A percentile compares a stretch with the other conserved stretches of the same genome.
Conservation (phyloP, 306 rosid genomes). For the Cercis canadensis region DNA sequence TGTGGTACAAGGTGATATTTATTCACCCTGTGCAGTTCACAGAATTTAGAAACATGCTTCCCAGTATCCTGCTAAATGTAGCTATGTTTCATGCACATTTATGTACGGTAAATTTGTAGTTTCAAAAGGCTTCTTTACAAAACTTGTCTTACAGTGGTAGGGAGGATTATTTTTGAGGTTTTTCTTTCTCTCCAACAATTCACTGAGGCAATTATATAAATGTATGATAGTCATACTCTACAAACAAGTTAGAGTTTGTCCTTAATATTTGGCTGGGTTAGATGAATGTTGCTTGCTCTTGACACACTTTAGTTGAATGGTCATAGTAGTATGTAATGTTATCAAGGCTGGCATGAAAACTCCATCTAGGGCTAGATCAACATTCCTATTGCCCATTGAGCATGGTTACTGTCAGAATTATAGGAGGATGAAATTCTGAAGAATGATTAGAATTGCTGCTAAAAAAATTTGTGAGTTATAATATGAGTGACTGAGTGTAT, state of each 20-base stretch:
- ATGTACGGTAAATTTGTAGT: too few relatives aligned
- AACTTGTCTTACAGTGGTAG: neutral
- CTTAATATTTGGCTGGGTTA: neutral
- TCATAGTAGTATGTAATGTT: neutral
- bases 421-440: neutral
- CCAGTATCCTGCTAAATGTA: neutral
- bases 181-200: slow-evolving; percentile 15
- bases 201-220: slow-evolving; percentile 7
- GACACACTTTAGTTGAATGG: slow-evolving; percentile 19
- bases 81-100: too few relatives aligned
- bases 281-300: slow-evolving; percentile 2
- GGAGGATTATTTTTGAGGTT: neutral
- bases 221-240: slow-evolving; percentile 17
- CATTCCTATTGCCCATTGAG: neutral
- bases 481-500: neutral
- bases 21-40: slow-evolving; percentile 16
- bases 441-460: neutral
- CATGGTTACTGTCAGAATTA: neutral
- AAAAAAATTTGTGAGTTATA: neutral
- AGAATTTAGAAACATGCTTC: neutral
- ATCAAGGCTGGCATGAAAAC: neutral
- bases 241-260: neutral
- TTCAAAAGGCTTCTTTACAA: neutral
- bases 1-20: slow-evolving; percentile 6
- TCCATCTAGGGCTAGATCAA: too few relatives aligned